Conservation (phyloP, 371 early-diverging fungal species). For the Haplosporangium sp. region DNA sequence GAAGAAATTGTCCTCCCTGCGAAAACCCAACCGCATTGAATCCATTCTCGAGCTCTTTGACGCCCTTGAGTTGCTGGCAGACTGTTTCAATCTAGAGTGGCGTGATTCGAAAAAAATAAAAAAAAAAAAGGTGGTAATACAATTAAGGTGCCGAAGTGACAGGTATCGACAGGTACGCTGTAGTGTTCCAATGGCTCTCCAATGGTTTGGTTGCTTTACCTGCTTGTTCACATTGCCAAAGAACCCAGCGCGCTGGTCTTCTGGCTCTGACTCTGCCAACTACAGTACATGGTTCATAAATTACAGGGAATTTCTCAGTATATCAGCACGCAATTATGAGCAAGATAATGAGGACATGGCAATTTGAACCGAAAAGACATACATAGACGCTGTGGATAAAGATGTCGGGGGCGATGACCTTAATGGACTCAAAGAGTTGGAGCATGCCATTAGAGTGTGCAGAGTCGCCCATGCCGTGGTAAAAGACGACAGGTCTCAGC, state of each 20-base stretch:
- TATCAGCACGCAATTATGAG: not conserved
- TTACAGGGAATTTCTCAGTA: not conserved
- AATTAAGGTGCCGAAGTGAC: not conserved
- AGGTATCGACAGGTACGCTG: not conserved
- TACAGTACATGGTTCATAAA: not conserved
- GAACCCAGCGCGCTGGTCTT: slow-evolving; percentile 83
- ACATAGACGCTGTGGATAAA: slow-evolving; percentile 84
- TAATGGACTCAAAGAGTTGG: slow-evolving; percentile 62
- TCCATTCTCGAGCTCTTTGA: slow-evolving; percentile 71
- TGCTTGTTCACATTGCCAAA: slow-evolving; percentile 85
- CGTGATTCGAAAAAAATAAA: not conserved
- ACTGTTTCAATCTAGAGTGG: slow-evolving; percentile 63
- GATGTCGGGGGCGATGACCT: slow-evolving; percentile 68
- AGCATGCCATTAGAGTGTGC: slow-evolving; percentile 66
- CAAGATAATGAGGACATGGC: not conserved
- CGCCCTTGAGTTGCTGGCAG: slow-evolving; percentile 65
- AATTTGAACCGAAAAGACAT: slow-evolving; percentile 49
- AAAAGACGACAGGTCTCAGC: slow-evolving; percentile 68
- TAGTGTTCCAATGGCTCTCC: no score
- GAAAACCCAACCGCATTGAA: slow-evolving; percentile 97
- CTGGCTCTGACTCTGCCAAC: slow-evolving; percentile 43
- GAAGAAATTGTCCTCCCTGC: slow-evolving; percentile 77
- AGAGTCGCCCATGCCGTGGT: slow-evolving; percentile 95
- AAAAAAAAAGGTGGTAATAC: not conserved
- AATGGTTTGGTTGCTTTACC: slow-evolving; percentile 46